Evolutionary conservation across 306 rosid genomes (phyloP).

Genomic region (Vachellia pachyceras): DNA sequence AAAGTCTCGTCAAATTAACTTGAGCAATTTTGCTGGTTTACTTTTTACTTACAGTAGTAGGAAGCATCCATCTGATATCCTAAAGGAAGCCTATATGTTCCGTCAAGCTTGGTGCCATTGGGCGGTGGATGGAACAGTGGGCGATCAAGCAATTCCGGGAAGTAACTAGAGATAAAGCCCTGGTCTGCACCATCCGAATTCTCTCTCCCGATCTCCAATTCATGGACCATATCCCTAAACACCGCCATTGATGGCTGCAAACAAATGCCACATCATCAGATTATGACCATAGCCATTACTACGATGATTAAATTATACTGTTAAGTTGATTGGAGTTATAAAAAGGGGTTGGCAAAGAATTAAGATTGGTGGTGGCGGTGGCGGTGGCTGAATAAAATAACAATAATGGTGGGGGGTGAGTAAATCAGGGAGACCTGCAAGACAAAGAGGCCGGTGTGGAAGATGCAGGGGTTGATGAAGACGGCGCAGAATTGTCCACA

Average conservation of each 20-base stretch:
- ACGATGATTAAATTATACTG: background rate
- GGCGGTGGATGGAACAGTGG: constrained; percentile 79
- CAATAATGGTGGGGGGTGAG: background rate
- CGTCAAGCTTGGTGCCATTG: constrained; percentile 75
- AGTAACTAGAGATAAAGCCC: constrained; percentile 89
- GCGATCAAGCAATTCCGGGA: constrained; percentile 78
- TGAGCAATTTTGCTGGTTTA: too few species aligned
- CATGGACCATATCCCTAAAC: constrained; percentile 81
- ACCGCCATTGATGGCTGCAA: constrained; percentile 82
- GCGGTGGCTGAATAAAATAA: too few species aligned
- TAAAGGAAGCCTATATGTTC: constrained; percentile 86
- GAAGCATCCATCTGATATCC: constrained; percentile 99
- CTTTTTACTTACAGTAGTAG: constrained; percentile 74
- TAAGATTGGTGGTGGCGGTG: background rate
- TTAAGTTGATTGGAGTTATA: background rate
- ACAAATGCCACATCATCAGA: constrained; percentile 25
- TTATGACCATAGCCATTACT: background rate
- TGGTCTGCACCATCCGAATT: constrained; percentile 99
- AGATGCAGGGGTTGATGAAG: constrained; percentile 83
- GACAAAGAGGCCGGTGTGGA: constrained; percentile 88
- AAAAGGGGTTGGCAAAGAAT: background rate
- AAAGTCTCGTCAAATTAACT: too few species aligned
- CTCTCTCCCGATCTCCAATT: constrained; percentile 67
- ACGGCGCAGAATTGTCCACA: constrained; percentile 86
- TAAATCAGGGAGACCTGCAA: constrained; percentile 53